These are phyloP conservation scores for Dryas integrifolia DNA, from an alignment of 331 rosid genomes.

Conservation along the genomic window DNA sequence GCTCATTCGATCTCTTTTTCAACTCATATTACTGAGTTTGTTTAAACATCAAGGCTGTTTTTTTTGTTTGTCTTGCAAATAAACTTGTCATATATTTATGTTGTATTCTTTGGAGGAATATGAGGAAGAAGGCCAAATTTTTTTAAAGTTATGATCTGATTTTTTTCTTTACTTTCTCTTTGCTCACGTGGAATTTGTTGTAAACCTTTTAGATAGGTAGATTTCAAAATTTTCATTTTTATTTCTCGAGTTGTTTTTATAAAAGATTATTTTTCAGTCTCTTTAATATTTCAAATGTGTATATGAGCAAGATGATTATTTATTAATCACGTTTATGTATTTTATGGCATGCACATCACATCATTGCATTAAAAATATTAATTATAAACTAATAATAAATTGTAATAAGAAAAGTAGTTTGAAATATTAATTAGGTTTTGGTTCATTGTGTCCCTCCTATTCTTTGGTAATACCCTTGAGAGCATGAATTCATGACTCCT, in stretches of 20 bases:
- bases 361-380: too few species aligned
- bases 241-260: background rate
- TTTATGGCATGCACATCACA: too few species aligned
- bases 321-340: too few species aligned
- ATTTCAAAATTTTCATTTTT: background rate
- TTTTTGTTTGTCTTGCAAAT: background rate
- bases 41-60: background rate
- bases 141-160: background rate
- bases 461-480: too few species aligned
- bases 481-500: too few species aligned
- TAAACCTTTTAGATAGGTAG: background rate
- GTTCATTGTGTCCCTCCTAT: too few species aligned
- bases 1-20: too few species aligned
- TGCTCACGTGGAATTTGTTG: background rate
- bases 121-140: background rate
- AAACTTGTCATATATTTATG: background rate
- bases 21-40: background rate
- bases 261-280: background rate
- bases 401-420: too few species aligned
- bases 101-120: constrained; percentile 18
- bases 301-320: too few species aligned
- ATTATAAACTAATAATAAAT: too few species aligned
- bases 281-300: background rate
- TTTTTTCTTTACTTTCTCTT: background rate
- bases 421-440: too few species aligned